These are phyloP conservation scores for Cyclostephanos tholiformis DNA, from an alignment of 108 stramenopile species.

Conservation along the genomic window DNA sequence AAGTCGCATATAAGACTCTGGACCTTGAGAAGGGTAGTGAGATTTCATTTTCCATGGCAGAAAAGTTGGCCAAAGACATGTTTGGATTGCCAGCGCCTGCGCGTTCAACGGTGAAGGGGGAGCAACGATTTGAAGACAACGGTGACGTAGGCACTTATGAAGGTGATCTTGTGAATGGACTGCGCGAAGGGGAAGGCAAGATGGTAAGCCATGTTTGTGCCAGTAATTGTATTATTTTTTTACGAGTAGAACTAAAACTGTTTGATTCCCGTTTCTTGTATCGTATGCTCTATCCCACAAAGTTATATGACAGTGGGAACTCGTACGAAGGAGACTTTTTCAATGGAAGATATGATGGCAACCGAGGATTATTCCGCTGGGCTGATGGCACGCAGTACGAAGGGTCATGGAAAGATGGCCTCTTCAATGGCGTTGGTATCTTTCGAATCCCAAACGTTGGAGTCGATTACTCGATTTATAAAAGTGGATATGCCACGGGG, in stretches of 20 bases:
- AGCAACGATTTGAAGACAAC: slow-evolving; percentile 18
- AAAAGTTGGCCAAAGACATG: slow-evolving; percentile 3
- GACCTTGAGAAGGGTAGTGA: slow-evolving; percentile 2
- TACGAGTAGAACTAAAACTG: not conserved
- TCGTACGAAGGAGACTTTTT: slow-evolving; percentile 20
- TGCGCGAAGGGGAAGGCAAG: slow-evolving; percentile 29
- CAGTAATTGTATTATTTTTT: not conserved
- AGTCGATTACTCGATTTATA: slow-evolving; percentile 41
- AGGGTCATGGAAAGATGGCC: slow-evolving; percentile 15
- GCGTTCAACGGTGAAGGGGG: not conserved
- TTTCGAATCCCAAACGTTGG: slow-evolving; percentile 29
- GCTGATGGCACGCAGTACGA: slow-evolving; percentile 32
- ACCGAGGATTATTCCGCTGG: slow-evolving; percentile 20
- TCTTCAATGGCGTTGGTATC: slow-evolving; percentile 24
- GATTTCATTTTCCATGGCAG: not conserved
- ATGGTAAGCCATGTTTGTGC: slow-evolving; percentile 18
- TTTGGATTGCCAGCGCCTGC: slow-evolving; percentile 17
- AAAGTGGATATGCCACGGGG: slow-evolving; percentile 19
- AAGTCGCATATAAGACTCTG: not conserved
- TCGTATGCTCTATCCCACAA: not conserved
- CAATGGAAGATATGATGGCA: slow-evolving; percentile 14
- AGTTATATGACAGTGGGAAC: slow-evolving; percentile 22
- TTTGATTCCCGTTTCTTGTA: not conserved
- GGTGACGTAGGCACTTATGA: slow-evolving; percentile 27
- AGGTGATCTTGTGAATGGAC: slow-evolving; percentile 21